phyloP scores from a whole-genome alignment of 176 grass and related monocot species.

The Musa troglodytarum region DNA sequence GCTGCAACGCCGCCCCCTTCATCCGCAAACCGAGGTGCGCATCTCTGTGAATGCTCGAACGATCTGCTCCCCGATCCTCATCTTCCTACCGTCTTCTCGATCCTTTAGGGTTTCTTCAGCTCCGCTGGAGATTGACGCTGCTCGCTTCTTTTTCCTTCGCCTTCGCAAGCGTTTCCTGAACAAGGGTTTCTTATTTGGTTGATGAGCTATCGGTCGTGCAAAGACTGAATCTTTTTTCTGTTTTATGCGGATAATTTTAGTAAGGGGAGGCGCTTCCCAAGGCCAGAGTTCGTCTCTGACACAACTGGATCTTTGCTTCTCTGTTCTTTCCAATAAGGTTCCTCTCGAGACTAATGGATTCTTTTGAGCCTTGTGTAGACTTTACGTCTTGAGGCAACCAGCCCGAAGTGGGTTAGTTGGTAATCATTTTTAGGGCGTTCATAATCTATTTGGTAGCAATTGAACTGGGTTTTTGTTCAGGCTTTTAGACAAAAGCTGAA shows the following conservation, averaged over 20 bases:
- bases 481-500: background rate
- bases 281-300: background rate
- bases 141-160: background rate
- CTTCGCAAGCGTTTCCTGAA: background rate
- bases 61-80: background rate
- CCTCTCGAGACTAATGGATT: background rate
- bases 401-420: background rate
- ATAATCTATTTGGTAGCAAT: too few species aligned
- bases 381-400: background rate
- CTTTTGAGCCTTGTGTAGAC: background rate
- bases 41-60: background rate
- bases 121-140: background rate
- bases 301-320: background rate
- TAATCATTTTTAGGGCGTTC: background rate
- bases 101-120: background rate
- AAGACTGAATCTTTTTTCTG: background rate
- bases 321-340: background rate
- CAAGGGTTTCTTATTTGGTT: background rate
- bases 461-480: background rate
- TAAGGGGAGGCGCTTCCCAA: background rate
- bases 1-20: background rate
- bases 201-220: background rate
- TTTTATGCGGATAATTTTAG: background rate
- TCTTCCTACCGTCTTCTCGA: background rate
- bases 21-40: background rate